Base-by-base conservation (phyloP, 352 stramenopile genomes). In the Chrysophaeum taylorii region DNA sequence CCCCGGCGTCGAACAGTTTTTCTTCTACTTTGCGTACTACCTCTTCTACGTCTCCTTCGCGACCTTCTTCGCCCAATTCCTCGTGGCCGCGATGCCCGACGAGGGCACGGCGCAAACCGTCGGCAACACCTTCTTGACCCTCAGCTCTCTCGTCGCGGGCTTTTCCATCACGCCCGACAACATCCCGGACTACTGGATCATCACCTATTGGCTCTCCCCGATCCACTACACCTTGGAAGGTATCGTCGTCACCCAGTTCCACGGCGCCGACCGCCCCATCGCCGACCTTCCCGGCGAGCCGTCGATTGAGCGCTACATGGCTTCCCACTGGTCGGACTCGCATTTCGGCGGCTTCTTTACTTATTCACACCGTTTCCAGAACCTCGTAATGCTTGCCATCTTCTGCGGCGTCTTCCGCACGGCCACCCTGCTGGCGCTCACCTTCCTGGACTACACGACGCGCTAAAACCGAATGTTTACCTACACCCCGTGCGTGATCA, bases 51-150 rank as follows among this genome's bases (percentile, higher is more conserved):
- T 89, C 12, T 75, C 82, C 57, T 71, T 83, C 68, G 80, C 84
- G 60, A 87, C 85, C 5, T 91, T 85, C 76, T 78, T 86, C 42
- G 84, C 80, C 21, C 84, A 95, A 70, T 84, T 89, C 60, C 80
- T 93, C 52, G 81, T 84, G 53, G 81, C 80, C 14, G 70, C 76
- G 1, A 61, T 87, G 57, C 84, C 82, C 18, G 77, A 67, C 4
- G 69, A 84, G 25, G 74, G 84, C 39, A 73, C 83, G 23, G 81
- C 82, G 0, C 23, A 71, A 41, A 72, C 74, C 15, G 71, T 84
- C 25, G 75, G 73, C 2, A 78, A 76, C 33, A 75, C 78, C 29
- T 64, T 85, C 31, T 21, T 87, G 15, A 54, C 52, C 48, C 21
- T 70, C 25, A 21, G 21, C 5, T 81, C 29, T 21, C 31, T 79